Evolutionary conservation across 2,329 filamentous ascomycete genomes (phyloP).

Genomic region (Calonectria montana): DNA sequence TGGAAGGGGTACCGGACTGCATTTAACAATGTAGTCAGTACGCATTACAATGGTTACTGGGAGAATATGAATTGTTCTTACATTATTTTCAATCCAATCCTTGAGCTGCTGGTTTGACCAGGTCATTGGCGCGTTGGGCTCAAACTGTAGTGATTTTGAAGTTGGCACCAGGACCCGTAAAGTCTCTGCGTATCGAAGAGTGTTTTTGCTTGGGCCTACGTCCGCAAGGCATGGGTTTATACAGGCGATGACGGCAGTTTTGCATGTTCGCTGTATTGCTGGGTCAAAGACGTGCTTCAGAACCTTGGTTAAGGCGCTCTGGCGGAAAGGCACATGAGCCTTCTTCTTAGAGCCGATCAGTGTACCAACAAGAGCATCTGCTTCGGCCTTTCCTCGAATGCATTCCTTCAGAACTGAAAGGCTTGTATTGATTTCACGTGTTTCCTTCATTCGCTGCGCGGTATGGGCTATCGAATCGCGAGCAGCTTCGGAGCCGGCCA

Average conservation of each 20-base stretch:
- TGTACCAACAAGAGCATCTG: conserved; percentile 40
- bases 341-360: conserved; percentile 41
- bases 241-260: conserved; percentile 59
- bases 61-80: conserved; percentile 39
- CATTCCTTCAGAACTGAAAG: conserved; percentile 64
- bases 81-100: conserved; percentile 54
- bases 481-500: conserved; percentile 61
- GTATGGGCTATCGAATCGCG: conserved; percentile 55
- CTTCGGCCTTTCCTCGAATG: conserved; percentile 57
- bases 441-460: conserved; percentile 57
- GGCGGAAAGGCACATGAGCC: conserved; percentile 56
- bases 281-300: conserved; percentile 57
- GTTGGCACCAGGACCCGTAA: conserved; percentile 53
- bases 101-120: conserved; percentile 54
- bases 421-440: conserved; percentile 60
- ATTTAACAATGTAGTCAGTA: not conserved
- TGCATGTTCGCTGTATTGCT: conserved; percentile 49
- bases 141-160: conserved; percentile 33
- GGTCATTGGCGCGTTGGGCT: conserved; percentile 46
- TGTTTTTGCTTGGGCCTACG: conserved; percentile 58
- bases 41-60: not conserved
- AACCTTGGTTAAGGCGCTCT: conserved; percentile 47
- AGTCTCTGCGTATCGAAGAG: conserved; percentile 61
- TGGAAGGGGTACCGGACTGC: conserved; percentile 53
- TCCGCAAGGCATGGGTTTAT: conserved; percentile 60